Evolutionary conservation across 2,329 filamentous ascomycete genomes (phyloP).

Genomic region (Xylaria hypoxylon): DNA sequence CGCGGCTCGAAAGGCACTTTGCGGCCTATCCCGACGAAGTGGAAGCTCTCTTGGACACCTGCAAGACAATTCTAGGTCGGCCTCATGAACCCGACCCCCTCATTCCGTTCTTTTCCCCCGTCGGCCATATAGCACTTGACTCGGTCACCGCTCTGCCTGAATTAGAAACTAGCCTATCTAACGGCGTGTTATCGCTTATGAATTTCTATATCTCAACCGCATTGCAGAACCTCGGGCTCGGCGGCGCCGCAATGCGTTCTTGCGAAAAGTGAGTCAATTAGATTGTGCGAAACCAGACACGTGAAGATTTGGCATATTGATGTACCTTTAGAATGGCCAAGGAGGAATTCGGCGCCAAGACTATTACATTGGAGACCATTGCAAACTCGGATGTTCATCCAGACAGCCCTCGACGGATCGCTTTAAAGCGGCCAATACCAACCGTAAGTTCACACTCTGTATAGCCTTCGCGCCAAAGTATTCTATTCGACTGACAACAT

Average conservation of each 20-base stretch:
- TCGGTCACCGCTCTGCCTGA: slow-evolving; percentile 35
- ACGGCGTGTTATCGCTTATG: slow-evolving; percentile 43
- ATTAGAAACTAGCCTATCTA: slow-evolving; percentile 35
- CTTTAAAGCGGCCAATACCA: slow-evolving; percentile 35
- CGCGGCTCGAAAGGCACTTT: slow-evolving; percentile 43
- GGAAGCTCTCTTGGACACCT: slow-evolving; percentile 35
- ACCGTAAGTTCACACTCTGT: slow-evolving; percentile 28
- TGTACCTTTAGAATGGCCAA: slow-evolving; percentile 38
- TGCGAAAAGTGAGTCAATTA: slow-evolving; percentile 40
- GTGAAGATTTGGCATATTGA: neutral
- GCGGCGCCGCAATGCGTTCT: slow-evolving; percentile 38
- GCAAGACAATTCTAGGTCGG: slow-evolving; percentile 37
- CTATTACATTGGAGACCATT: slow-evolving; percentile 44
- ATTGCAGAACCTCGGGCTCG: slow-evolving; percentile 43
- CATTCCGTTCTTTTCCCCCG: slow-evolving; percentile 42
- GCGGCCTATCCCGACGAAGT: slow-evolving; percentile 38
- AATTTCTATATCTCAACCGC: slow-evolving; percentile 46
- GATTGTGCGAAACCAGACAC: neutral
- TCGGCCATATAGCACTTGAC: slow-evolving; percentile 51
- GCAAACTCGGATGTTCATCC: slow-evolving; percentile 37
- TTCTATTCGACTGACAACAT: slow-evolving; percentile 16
- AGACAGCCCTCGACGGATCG: slow-evolving; percentile 43
- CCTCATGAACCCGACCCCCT: slow-evolving; percentile 38
- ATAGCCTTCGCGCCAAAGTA: neutral
- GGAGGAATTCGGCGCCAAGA: slow-evolving; percentile 41